A percentile compares a stretch with the other conserved stretches of the same genome.
Evolutionary conservation across 2,329 filamentous ascomycete genomes (phyloP).

Genomic region (Fusarium redolens): DNA sequence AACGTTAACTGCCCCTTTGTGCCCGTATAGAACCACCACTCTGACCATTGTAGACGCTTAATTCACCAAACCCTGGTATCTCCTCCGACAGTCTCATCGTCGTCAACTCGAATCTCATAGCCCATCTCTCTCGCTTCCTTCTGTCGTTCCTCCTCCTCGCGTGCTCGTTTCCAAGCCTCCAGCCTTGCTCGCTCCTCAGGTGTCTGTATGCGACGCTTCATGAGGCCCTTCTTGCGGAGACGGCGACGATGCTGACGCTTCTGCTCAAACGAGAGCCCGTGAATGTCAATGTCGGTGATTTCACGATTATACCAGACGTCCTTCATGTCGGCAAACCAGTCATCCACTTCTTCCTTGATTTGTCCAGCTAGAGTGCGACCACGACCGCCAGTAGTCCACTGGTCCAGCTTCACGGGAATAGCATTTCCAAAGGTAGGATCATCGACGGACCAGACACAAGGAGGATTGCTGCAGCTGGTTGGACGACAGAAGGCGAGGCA

Average conservation of each 20-base stretch:
- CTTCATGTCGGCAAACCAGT: conserved; percentile 60
- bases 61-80: conserved; percentile 46
- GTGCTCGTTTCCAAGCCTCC: conserved; percentile 58
- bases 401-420: conserved; percentile 70
- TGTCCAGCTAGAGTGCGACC: conserved; percentile 55
- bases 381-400: conserved; percentile 67
- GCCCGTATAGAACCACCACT: background rate
- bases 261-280: conserved; percentile 58
- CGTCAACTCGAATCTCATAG: conserved; percentile 50
- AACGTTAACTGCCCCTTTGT: conserved; percentile 10
- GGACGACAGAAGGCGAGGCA: conserved; percentile 67
- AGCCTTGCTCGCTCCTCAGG: conserved; percentile 57
- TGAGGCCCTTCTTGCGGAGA: conserved; percentile 60
- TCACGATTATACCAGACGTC: conserved; percentile 60
- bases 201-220: conserved; percentile 49
- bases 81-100: conserved; percentile 46
- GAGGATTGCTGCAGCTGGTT: conserved; percentile 57
- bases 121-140: conserved; percentile 55
- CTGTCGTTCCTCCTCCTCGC: conserved; percentile 55
- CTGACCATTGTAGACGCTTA: background rate
- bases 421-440: conserved; percentile 71
- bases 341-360: conserved; percentile 57
- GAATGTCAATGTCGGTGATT: conserved; percentile 57
- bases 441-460: conserved; percentile 66
- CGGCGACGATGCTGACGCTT: conserved; percentile 63